phyloP scores from a whole-genome alignment of 345 rosid species.

The Salix koriyanagi region DNA sequence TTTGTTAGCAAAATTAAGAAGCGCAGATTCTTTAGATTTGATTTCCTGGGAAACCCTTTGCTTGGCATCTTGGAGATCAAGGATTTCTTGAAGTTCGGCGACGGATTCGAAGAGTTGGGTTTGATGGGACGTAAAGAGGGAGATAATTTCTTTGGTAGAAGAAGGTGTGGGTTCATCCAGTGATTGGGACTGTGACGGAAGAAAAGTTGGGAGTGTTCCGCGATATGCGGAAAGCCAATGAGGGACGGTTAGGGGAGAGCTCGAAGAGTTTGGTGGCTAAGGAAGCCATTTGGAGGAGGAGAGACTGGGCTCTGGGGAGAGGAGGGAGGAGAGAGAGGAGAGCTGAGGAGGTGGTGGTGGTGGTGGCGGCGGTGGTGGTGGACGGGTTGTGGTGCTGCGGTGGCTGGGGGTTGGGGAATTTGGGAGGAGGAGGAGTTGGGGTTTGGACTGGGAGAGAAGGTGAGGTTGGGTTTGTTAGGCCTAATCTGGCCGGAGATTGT shows the following conservation, averaged over 20 bases:
- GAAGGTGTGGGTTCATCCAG: conserved; percentile 52
- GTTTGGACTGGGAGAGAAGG: conserved; percentile 53
- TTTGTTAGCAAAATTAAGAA: conserved; percentile 68
- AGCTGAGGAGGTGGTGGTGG: conserved; percentile 52
- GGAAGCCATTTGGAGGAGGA: conserved; percentile 79
- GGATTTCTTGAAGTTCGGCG: conserved; percentile 83
- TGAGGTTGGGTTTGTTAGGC: conserved; percentile 69
- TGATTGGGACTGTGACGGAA: conserved; percentile 51
- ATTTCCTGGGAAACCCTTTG: conserved; percentile 61
- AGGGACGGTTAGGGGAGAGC: conserved; percentile 71
- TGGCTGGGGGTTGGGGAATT: conserved; percentile 37
- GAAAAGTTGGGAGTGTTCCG: conserved; percentile 70
- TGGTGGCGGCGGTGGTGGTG: conserved; percentile 24
- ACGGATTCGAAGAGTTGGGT: conserved; percentile 89
- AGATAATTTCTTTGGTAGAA: conserved; percentile 55
- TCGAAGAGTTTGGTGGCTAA: conserved; percentile 69
- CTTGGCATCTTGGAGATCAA: conserved; percentile 84
- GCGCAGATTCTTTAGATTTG: conserved; percentile 47
- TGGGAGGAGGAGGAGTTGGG: conserved; percentile 65
- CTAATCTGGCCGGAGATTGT: conserved; percentile 83
- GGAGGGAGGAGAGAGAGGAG: conserved; percentile 89
- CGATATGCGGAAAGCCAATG: conserved; percentile 74
- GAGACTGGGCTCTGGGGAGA: conserved; percentile 71
- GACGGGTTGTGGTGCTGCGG: conserved; percentile 30
- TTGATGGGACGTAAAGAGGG: conserved; percentile 69